Conservation (phyloP, 192 early-diverging fungal genomes). For the Paraglomus occultum region DNA sequence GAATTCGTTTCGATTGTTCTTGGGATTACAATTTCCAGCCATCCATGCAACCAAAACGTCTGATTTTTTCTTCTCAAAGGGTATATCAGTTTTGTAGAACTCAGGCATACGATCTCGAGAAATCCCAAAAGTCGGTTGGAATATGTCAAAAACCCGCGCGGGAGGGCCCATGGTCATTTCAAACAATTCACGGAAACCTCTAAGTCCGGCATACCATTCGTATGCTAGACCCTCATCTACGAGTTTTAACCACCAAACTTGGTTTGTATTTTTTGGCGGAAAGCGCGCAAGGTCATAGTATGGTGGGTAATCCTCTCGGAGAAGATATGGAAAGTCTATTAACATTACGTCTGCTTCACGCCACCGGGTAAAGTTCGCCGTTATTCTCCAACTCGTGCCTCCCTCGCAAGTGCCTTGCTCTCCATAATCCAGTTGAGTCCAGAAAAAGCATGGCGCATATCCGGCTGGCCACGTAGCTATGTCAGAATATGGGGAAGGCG, state of each 20-base stretch:
- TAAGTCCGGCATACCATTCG: conserved; percentile 21
- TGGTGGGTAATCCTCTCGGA: conserved; percentile 16
- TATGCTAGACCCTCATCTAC: conserved; percentile 15
- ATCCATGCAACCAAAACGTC: conserved; percentile 28
- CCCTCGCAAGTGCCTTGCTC: not conserved
- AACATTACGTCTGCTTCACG: conserved; percentile 30
- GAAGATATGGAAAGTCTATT: conserved; percentile 26
- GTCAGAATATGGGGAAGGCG: not conserved
- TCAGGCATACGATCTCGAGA: not conserved
- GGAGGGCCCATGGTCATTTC: conserved; percentile 33
- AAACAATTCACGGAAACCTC: conserved; percentile 26
- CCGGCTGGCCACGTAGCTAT: not conserved
- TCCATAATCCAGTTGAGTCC: not conserved
- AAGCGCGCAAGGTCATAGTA: conserved; percentile 22
- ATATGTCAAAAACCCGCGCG: conserved; percentile 24
- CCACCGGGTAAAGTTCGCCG: conserved; percentile 33
- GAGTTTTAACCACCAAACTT: conserved; percentile 29
- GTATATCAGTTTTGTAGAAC: conserved; percentile 2
- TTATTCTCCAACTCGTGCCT: not conserved
- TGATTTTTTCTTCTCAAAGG: conserved; percentile 24
- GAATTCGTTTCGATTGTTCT: conserved; percentile 32
- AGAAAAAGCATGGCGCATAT: conserved; percentile 6
- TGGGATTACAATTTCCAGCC: conserved; percentile 29
- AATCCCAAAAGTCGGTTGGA: conserved; percentile 2
- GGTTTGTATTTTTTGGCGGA: conserved; percentile 30